phyloP scores from a whole-genome alignment of 306 rosid genomes.

The Dalbergia oliveri region DNA sequence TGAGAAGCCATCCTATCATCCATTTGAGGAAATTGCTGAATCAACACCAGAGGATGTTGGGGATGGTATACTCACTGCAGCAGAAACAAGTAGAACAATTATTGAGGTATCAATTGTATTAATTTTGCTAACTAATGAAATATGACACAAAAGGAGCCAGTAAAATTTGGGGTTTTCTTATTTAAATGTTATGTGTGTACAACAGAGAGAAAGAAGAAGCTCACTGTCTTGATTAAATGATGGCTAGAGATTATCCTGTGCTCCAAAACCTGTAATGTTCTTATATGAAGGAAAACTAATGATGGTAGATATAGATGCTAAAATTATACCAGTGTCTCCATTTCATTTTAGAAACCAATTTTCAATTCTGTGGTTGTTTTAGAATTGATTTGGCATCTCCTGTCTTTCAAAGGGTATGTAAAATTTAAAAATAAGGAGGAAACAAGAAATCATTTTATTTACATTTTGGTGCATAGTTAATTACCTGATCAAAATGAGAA shows the following conservation, averaged over 20 bases:
- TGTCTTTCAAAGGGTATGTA: conserved; percentile 4
- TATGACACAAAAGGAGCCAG: conserved; percentile 16
- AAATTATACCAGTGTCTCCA: conserved; percentile 25
- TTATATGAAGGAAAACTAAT: conserved; percentile 14
- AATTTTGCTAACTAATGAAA: conserved; percentile 35
- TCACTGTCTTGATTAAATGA: conserved; percentile 33
- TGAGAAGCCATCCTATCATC: conserved; percentile 83
- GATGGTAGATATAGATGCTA: conserved; percentile 30
- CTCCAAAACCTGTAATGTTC: conserved; percentile 31
- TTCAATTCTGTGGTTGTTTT: conserved; percentile 31
- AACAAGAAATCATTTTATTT: conserved; percentile 6
- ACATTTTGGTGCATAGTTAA: conserved; percentile 16
- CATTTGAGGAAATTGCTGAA: conserved; percentile 77
- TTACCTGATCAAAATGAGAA: conserved; percentile 6
- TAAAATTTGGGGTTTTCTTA: conserved; percentile 34
- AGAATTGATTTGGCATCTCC: conserved; percentile 18
- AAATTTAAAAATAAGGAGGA: neutral
- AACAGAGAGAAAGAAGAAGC: neutral
- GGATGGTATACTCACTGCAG: conserved; percentile 75
- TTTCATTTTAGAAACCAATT: conserved; percentile 1
- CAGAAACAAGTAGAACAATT: conserved; percentile 88
- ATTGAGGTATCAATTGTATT: conserved; percentile 71
- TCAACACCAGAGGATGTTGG: conserved; percentile 59
- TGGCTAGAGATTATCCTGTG: conserved; percentile 23
- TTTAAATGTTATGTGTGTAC: conserved; percentile 27